Evolutionary conservation across 2,329 filamentous ascomycete genomes (phyloP), one percentile per base, ranked within the genome.

Genomic region (Endocalyx cinctus): DNA sequence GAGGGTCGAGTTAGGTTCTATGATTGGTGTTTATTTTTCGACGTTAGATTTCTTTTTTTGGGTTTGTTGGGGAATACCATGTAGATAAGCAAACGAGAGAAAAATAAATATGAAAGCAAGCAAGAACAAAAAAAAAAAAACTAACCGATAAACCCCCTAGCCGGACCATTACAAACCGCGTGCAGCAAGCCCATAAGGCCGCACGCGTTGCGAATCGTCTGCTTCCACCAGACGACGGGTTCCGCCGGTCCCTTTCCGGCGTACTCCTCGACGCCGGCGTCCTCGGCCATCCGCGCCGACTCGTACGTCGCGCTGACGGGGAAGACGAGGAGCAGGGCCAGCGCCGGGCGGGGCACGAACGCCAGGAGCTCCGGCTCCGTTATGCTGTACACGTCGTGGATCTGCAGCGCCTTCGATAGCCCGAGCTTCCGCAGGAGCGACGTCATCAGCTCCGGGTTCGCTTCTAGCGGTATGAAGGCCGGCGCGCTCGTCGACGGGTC

Each of bases 151-250:
- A 81, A 74, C 4, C 64, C 62, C 35, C 74, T 66, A 1, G 85
- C 82, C 2, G 72, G 70, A 0, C 88, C 88, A 59, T 97, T 98
- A 28, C 73, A 72, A 0, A 87, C 77, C 13, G 82, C 84, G 57
- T 97, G 92, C 28, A 97, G 59, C 17, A 97, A 63, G 0, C 85
- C 92, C 67, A 96, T 95, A 27, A 95, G 66, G 0, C 90, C 90
- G 59, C 90, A 97, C 1, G 90, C 87, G 57, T 97, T 94, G 40
- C 84, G 77, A 50, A 97, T 96, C 0, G 89, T 97, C 66, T 97
- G 90, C 48, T 79, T 84, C 72, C 89, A 97, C 92, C 90, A 98
- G 6, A 94, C 54, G 0, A 96, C 86, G 5, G 86, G 82, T 54
- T 96, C 87, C 0, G 52, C 54, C 1, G 72, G 63, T 2, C 88